A percentile compares a stretch with the other conserved stretches of the same genome.
phyloP scores from a whole-genome alignment of 371 early-diverging fungal genomes.

The Mucor lusitanicus region DNA sequence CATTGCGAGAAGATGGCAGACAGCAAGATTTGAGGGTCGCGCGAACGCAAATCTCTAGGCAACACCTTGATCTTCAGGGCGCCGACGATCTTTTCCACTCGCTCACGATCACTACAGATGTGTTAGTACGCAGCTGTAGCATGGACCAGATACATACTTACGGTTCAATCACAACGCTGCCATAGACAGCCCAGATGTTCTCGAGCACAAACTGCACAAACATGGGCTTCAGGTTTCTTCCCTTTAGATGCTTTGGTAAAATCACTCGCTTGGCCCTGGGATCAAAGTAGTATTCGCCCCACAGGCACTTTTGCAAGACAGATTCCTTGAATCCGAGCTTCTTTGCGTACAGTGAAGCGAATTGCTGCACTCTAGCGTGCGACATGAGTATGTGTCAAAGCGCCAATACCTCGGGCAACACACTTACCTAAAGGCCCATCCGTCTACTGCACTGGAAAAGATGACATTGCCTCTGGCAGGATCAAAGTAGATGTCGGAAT shows the following conservation, averaged over 20 bases:
- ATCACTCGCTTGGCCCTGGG: constrained; percentile 91
- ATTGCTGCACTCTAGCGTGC: constrained; percentile 74
- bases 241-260: constrained; percentile 81
- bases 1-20: constrained; percentile 83
- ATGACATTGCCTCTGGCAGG: constrained; percentile 96
- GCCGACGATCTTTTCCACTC: constrained; percentile 90
- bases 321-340: constrained; percentile 88
- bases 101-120: constrained; percentile 68
- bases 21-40: constrained; percentile 78
- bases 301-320: constrained; percentile 75
- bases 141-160: constrained; percentile 35
- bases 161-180: constrained; percentile 74
- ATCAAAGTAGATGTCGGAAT: constrained; percentile 91
- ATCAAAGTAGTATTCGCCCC: constrained; percentile 98
- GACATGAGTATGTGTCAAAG: not conserved
- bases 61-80: constrained; percentile 84
- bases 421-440: constrained; percentile 93
- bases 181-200: constrained; percentile 96
- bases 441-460: constrained; percentile 94
- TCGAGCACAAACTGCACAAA: constrained; percentile 96
- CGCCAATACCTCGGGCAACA: too few species aligned
- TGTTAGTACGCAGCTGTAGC: too few species aligned
- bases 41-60: constrained; percentile 86
- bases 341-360: constrained; percentile 87
- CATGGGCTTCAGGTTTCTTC: constrained; percentile 84